These are phyloP conservation scores for Agrocybe pediades DNA, from an alignment of 768 basidiomycete species.

Conservation along the genomic window DNA sequence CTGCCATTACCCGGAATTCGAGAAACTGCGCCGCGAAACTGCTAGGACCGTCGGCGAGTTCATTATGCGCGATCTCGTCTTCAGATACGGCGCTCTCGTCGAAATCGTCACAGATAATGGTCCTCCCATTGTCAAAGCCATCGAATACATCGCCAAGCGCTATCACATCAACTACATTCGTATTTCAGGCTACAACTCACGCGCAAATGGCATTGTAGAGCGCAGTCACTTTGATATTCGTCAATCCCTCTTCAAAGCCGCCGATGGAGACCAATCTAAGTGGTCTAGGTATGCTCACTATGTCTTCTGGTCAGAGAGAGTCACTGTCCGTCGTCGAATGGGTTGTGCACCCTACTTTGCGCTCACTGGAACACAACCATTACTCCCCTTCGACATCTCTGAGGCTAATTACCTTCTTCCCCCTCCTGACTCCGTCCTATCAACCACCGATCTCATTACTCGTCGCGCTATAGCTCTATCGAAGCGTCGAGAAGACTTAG, in stretches of 20 bases:
- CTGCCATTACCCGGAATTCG: neutral
- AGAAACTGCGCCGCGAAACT: slow-evolving; percentile 25
- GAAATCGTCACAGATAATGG: slow-evolving; percentile 44
- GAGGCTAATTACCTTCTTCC: neutral
- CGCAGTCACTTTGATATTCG: slow-evolving; percentile 28
- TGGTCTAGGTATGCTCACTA: slow-evolving; percentile 7
- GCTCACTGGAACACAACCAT: slow-evolving; percentile 28
- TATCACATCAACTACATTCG: slow-evolving; percentile 39
- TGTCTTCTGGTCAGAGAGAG: slow-evolving; percentile 35
- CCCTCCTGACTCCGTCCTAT: neutral
- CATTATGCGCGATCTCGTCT: slow-evolving; percentile 26
- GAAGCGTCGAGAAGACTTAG: slow-evolving; percentile 12
- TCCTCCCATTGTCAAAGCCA: slow-evolving; percentile 9
- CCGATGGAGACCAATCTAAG: slow-evolving; percentile 22
- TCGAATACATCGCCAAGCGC: slow-evolving; percentile 11
- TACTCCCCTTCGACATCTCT: slow-evolving; percentile 1
- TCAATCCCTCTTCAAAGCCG: slow-evolving; percentile 33
- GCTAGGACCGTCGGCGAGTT: slow-evolving; percentile 25
- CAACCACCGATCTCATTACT: slow-evolving; percentile 17
- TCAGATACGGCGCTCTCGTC: slow-evolving; percentile 31
- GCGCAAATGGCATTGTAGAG: slow-evolving; percentile 35
- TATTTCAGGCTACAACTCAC: slow-evolving; percentile 43
- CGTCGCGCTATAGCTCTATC: slow-evolving; percentile 20
- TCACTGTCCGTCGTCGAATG: slow-evolving; percentile 24
- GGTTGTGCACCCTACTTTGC: slow-evolving; percentile 35